phyloP scores from a whole-genome alignment of 495 filamentous ascomycete species.

The Daldinia caldariorum region DNA sequence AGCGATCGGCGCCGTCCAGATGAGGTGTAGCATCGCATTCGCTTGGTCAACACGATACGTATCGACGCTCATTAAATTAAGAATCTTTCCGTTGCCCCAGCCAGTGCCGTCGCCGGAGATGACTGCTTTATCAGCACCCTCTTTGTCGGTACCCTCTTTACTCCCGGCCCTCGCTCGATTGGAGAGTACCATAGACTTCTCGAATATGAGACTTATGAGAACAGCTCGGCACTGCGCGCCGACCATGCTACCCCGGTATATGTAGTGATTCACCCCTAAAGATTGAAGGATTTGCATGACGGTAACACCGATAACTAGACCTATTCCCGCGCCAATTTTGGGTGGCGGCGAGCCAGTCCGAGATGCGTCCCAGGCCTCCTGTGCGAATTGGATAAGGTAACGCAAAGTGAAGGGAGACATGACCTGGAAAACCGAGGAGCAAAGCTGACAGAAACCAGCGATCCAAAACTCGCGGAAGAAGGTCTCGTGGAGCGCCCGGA shows the following conservation, averaged over 20 bases:
- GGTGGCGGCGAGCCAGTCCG: slow-evolving; percentile 63
- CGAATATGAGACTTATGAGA: slow-evolving; percentile 78
- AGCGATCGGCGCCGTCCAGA: slow-evolving; percentile 84
- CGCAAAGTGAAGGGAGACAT: slow-evolving; percentile 77
- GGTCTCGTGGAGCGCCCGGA: slow-evolving; percentile 86
- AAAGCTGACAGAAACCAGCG: slow-evolving; percentile 79
- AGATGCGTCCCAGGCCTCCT: slow-evolving; percentile 73
- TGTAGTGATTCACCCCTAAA: slow-evolving; percentile 79
- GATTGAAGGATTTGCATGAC: slow-evolving; percentile 79
- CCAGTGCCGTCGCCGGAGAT: slow-evolving; percentile 75
- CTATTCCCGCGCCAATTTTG: slow-evolving; percentile 72
- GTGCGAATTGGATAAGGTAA: slow-evolving; percentile 82
- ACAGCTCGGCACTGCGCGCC: slow-evolving; percentile 80
- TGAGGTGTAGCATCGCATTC: slow-evolving; percentile 85
- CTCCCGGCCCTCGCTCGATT: slow-evolving; percentile 78
- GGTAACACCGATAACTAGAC: slow-evolving; percentile 78
- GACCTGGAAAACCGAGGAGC: slow-evolving; percentile 73
- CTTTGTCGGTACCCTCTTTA: slow-evolving; percentile 52
- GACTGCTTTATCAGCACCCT: slow-evolving; percentile 51
- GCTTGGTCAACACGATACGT: slow-evolving; percentile 90
- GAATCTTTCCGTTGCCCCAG: slow-evolving; percentile 90
- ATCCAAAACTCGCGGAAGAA: slow-evolving; percentile 87
- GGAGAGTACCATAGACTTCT: slow-evolving; percentile 84
- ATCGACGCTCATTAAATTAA: slow-evolving; percentile 93
- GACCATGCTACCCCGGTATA: slow-evolving; percentile 82